phyloP scores from a whole-genome alignment of 2,329 filamentous ascomycete genomes.

The Colletotrichum theobromicola region DNA sequence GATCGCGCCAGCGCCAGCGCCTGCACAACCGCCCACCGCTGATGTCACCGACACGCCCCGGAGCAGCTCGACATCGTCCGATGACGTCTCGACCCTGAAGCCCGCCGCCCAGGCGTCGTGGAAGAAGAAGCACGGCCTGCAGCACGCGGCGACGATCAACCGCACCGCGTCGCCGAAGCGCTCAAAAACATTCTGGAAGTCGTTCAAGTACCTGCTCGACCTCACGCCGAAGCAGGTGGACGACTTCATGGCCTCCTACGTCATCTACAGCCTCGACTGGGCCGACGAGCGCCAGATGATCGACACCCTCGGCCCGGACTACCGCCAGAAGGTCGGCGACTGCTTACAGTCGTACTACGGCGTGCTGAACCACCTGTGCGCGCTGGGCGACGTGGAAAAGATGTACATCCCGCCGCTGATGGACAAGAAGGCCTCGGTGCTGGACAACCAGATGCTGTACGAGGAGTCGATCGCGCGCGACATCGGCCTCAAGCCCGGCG shows the following conservation, averaged over 20 bases:
- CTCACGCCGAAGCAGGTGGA: slow-evolving; percentile 56
- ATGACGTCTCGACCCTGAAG: slow-evolving; percentile 10
- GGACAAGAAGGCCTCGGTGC: slow-evolving; percentile 52
- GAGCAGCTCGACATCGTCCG: slow-evolving; percentile 8
- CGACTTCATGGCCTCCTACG: slow-evolving; percentile 61
- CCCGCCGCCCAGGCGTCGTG: neutral
- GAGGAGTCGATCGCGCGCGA: slow-evolving; percentile 55
- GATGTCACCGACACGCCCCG: neutral
- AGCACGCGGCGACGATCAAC: neutral
- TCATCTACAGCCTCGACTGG: slow-evolving; percentile 63
- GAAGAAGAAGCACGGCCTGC: neutral
- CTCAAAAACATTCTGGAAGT: slow-evolving; percentile 52
- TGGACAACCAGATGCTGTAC: slow-evolving; percentile 58
- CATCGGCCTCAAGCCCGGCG: slow-evolving; percentile 48
- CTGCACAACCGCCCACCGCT: neutral
- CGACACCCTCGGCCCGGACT: slow-evolving; percentile 50
- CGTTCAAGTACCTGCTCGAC: slow-evolving; percentile 54
- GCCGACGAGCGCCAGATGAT: slow-evolving; percentile 54
- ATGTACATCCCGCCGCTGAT: slow-evolving; percentile 63
- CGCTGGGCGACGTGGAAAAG: slow-evolving; percentile 60
- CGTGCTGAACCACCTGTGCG: slow-evolving; percentile 59
- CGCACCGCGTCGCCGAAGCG: slow-evolving; percentile 40
- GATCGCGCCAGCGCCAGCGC: neutral
- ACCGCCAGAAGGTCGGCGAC: slow-evolving; percentile 54
- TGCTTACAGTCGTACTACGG: slow-evolving; percentile 58